Percentiles rank a stretch among this genome's conserved stretches.
These are phyloP conservation scores for Leccinum arenicola DNA, from an alignment of 768 basidiomycete genomes.

Conservation along the genomic window DNA sequence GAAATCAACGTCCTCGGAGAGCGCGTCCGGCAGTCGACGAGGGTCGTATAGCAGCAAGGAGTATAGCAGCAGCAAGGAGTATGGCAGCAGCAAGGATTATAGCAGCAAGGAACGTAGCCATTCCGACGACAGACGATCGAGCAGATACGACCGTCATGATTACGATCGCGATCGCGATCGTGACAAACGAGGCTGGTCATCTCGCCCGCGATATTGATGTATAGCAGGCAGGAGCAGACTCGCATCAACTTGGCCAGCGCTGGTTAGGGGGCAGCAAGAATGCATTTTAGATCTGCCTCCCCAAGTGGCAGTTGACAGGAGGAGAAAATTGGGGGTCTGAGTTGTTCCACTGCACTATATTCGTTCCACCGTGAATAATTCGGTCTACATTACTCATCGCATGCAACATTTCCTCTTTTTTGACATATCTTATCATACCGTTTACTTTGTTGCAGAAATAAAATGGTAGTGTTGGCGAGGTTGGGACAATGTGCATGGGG, in stretches of 20 bases:
- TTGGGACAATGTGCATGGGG: neutral
- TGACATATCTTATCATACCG: neutral
- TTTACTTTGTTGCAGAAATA: neutral
- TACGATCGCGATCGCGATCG: constrained; percentile 1
- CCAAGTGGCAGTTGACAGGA: neutral
- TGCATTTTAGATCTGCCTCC: neutral
- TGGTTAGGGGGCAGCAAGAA: neutral
- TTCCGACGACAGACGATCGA: constrained; percentile 20
- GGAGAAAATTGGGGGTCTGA: neutral
- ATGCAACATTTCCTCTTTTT: neutral
- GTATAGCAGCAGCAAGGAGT: neutral
- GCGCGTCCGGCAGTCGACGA: constrained; percentile 13
- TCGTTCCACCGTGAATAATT: neutral
- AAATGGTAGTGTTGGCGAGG: neutral
- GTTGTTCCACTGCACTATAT: neutral
- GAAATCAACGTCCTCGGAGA: constrained; percentile 18
- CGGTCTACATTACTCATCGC: neutral
- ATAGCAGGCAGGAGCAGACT: neutral
- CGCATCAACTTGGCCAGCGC: neutral
- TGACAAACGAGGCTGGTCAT: constrained; percentile 10
- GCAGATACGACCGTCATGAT: constrained; percentile 10
- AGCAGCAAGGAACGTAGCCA: constrained; percentile 10
- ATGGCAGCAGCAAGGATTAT: neutral
- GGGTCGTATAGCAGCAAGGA: constrained; percentile 10
- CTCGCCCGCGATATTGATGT: constrained; percentile 3